Base-by-base conservation (phyloP, 2,329 filamentous ascomycete genomes). In the Ophiostoma triangulosporum region DNA sequence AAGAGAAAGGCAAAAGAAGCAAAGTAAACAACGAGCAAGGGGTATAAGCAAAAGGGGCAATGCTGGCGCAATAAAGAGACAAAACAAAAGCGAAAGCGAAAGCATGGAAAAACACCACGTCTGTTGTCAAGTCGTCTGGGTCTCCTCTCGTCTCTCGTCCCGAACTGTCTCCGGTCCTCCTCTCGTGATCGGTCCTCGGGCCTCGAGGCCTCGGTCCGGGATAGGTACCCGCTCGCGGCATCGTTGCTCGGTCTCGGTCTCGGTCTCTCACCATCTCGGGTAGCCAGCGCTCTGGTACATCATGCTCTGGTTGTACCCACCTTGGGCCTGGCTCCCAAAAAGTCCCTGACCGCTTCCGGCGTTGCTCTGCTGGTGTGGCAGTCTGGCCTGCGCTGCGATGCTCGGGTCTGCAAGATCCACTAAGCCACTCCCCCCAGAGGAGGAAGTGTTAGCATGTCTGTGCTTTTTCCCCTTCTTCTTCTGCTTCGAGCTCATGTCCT, bases 381-480 rank as follows among this genome's bases (percentile, higher is more conserved):
- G 86, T 80, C 90, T 88, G 72, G 88, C 88, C 78, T 95, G 90
- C 79, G 97, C 46, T 31, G 29, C 83, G 80, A 96, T 96, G 80
- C 88, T 95, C 80, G 91, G 91, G 88, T 97, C 90, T 79, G 87
- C 88, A 90, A 95, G 88, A 94, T 97, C 90, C 77, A 94, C 90
- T 91, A 96, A 83, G 78, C 88, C 90, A 87, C 88, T 88, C 82
- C 89, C 90, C 78, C 86, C 86, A 83, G 89, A 95, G 83, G 91
- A 97, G 87, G 90, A 95, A 91, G 91, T 96, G 88, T 96, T 95
- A 93, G 89, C 91, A 84, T 96, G 90, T 84, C 90, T 94, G 80
- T 96, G 91, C 88, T 96, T 96, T 83, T 95, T 96, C 78, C 89
- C 89, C 88, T 95, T 95, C 83, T 95, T 96, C 85, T 95, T 95